Conservation (phyloP, 2,329 filamentous ascomycete species). For the Diaporthe australafricana region DNA sequence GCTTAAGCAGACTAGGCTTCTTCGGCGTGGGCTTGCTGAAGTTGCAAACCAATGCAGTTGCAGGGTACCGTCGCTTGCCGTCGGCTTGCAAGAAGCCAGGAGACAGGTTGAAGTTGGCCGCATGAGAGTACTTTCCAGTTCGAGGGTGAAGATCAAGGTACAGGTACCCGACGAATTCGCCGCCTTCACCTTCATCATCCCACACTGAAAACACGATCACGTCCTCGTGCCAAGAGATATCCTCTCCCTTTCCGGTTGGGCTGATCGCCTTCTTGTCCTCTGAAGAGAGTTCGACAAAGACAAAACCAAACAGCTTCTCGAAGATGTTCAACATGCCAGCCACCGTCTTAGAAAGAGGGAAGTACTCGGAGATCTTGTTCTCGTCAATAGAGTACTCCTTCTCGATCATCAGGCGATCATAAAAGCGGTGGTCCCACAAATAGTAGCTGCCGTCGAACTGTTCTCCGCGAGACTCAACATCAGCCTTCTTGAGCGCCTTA, state of each 20-base stretch:
- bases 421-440: slow-evolving; percentile 85
- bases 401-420: slow-evolving; percentile 84
- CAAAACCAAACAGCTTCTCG: slow-evolving; percentile 83
- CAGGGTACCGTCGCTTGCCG: slow-evolving; percentile 78
- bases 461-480: slow-evolving; percentile 69
- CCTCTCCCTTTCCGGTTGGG: slow-evolving; percentile 74
- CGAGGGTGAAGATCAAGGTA: slow-evolving; percentile 86
- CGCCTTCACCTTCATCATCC: slow-evolving; percentile 78
- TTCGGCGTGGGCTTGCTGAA: slow-evolving; percentile 83
- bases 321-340: slow-evolving; percentile 86
- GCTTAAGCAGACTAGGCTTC: slow-evolving; percentile 84
- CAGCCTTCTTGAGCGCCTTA: slow-evolving; percentile 79
- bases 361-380: slow-evolving; percentile 84
- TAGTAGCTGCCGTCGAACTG: slow-evolving; percentile 78
- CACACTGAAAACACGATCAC: slow-evolving; percentile 87
- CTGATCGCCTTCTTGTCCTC: slow-evolving; percentile 75
- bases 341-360: slow-evolving; percentile 80
- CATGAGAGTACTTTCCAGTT: slow-evolving; percentile 85
- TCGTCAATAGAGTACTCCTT: slow-evolving; percentile 85
- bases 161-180: slow-evolving; percentile 82
- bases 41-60: slow-evolving; percentile 86
- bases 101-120: slow-evolving; percentile 86
- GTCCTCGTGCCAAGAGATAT: slow-evolving; percentile 85
- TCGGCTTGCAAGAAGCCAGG: slow-evolving; percentile 76
- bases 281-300: slow-evolving; percentile 78